A percentile compares a stretch with the other conserved stretches of the same genome.
Evolutionary conservation across 331 rosid genomes (phyloP).

Genomic region (Quercus phellos): DNA sequence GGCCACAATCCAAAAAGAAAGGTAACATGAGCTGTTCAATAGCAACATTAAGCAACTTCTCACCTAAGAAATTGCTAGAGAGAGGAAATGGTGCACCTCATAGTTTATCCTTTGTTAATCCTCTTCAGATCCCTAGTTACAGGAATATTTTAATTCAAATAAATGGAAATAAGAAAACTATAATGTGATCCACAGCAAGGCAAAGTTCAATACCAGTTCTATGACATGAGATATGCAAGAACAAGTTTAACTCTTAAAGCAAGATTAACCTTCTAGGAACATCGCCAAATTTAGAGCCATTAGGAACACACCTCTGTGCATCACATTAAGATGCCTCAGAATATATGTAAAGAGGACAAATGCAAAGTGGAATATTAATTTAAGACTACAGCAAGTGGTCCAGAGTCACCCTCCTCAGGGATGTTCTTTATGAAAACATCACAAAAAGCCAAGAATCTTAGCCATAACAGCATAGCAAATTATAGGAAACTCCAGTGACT

Average conservation of each 20-base stretch:
- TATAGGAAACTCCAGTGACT: constrained; percentile 4
- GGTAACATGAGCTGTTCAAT: constrained; percentile 1
- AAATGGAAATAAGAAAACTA: background rate
- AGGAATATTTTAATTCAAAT: background rate
- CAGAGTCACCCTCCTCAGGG: constrained; percentile 4
- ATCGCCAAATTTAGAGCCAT: background rate
- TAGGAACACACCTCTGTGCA: background rate
- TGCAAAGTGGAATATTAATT: background rate
- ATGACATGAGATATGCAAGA: background rate
- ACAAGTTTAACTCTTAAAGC: background rate
- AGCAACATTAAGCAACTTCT: constrained; percentile 2
- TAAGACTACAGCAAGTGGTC: background rate
- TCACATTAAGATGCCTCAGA: too few relatives aligned
- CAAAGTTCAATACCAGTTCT: background rate
- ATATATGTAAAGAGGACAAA: background rate
- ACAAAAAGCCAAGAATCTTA: background rate
- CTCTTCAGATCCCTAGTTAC: background rate
- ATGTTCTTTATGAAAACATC: constrained; percentile 1
- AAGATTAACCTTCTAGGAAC: background rate
- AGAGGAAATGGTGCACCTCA: background rate
- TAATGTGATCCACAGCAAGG: background rate
- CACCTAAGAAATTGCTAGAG: background rate
- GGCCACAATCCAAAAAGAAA: constrained; percentile 8
- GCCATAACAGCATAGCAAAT: constrained; percentile 8
- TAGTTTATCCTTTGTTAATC: background rate